A percentile compares a stretch with the other conserved stretches of the same genome.
phyloP scores from a whole-genome alignment of 345 rosid genomes.

The Salix viminalis region DNA sequence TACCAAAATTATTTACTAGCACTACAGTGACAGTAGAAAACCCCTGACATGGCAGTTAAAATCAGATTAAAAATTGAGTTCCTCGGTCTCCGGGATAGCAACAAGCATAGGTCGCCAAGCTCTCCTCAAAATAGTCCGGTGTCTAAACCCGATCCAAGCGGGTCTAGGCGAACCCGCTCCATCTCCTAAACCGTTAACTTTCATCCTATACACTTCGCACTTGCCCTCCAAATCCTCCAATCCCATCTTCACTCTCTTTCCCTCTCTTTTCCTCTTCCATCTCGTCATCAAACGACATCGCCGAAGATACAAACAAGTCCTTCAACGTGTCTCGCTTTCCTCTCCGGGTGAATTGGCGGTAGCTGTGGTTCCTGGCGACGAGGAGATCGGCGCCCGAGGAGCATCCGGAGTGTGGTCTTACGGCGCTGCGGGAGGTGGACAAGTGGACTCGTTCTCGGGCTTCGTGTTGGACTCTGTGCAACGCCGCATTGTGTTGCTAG shows the following conservation, averaged over 20 bases:
- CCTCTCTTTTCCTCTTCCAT: slow-evolving; percentile 2
- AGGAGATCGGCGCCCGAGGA: slow-evolving; percentile 46
- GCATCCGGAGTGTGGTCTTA: slow-evolving; percentile 72
- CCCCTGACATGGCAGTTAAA: background rate
- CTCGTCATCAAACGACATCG: slow-evolving; percentile 22
- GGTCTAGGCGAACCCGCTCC: slow-evolving; percentile 40
- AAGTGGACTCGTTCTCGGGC: slow-evolving; percentile 73
- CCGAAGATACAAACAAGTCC: slow-evolving; percentile 58
- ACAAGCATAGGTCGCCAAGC: slow-evolving; percentile 80
- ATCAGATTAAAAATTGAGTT: background rate
- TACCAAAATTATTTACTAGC: slow-evolving; percentile 6
- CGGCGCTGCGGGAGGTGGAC: slow-evolving; percentile 55
- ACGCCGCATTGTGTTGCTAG: slow-evolving; percentile 85
- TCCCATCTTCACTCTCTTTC: slow-evolving; percentile 19
- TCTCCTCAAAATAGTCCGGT: slow-evolving; percentile 48
- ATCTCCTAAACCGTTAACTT: slow-evolving; percentile 21
- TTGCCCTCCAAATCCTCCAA: slow-evolving; percentile 10
- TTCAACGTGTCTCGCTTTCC: slow-evolving; percentile 44
- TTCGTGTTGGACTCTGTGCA: slow-evolving; percentile 65
- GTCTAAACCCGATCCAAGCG: slow-evolving; percentile 64
- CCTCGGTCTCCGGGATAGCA: slow-evolving; percentile 48
- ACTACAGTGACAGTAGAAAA: background rate
- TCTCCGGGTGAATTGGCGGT: slow-evolving; percentile 23
- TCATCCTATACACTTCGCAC: slow-evolving; percentile 23
- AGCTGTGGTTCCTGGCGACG: slow-evolving; percentile 19